Evolutionary conservation across 2,329 filamentous ascomycete species (phyloP).

Genomic region (Chrysoporthe cubensis): DNA sequence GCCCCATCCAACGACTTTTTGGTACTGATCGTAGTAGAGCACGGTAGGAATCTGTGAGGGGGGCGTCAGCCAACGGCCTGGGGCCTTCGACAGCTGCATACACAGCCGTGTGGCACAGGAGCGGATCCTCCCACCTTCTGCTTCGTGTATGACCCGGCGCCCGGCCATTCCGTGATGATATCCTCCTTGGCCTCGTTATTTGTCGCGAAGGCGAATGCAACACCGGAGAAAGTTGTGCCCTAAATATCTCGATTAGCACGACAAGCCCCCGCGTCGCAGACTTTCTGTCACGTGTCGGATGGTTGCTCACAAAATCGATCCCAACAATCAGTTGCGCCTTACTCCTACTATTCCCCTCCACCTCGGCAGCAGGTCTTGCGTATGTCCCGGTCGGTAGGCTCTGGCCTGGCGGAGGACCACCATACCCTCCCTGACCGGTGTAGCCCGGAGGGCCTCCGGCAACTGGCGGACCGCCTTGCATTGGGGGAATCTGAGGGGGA

Average conservation of each 20-base stretch:
- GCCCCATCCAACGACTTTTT: conserved; percentile 99
- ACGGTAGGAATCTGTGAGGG: conserved; percentile 85
- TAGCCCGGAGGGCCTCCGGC: conserved; percentile 52
- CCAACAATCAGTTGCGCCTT: conserved; percentile 98
- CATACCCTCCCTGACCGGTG: conserved; percentile 49
- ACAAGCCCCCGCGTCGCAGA: neutral
- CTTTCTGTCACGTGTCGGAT: neutral
- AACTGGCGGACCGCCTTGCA: conserved; percentile 45
- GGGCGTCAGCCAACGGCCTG: neutral
- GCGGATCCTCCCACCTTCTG: conserved; percentile 75
- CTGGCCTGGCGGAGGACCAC: conserved; percentile 43
- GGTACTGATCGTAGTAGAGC: conserved; percentile 99
- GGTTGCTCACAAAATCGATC: conserved; percentile 85
- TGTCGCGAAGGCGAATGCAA: conserved; percentile 95
- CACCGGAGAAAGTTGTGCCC: conserved; percentile 97
- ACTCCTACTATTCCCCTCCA: conserved; percentile 84
- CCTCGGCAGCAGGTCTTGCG: conserved; percentile 64
- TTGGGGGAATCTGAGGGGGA: conserved; percentile 55
- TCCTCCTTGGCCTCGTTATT: conserved; percentile 98
- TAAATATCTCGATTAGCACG: conserved; percentile 41
- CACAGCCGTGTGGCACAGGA: neutral
- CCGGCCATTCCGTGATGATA: conserved; percentile 99
- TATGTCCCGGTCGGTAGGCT: conserved; percentile 44
- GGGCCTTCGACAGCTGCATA: neutral
- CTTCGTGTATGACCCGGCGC: conserved; percentile 95